phyloP scores from a whole-genome alignment of 2,329 filamentous ascomycete species.

The Capronia americana region DNA sequence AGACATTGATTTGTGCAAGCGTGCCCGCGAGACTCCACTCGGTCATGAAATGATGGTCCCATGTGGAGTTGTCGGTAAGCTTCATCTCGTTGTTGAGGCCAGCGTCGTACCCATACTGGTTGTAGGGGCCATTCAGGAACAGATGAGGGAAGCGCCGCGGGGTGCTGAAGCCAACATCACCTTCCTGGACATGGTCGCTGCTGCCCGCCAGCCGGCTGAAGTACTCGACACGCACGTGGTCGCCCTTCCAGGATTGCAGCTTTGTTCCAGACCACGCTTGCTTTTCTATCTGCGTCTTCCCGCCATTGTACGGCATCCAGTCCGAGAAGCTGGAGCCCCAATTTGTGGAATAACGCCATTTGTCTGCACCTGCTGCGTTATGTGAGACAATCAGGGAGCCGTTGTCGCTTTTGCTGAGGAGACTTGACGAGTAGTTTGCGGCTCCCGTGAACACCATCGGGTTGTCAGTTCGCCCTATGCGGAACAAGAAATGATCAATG shows the following conservation, averaged over 20 bases:
- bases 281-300: conserved; percentile 55
- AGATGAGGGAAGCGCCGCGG: conserved; percentile 65
- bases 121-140: conserved; percentile 67
- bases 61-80: conserved; percentile 57
- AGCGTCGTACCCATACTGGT: conserved; percentile 68
- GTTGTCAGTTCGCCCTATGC: conserved; percentile 64
- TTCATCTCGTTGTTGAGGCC: conserved; percentile 62
- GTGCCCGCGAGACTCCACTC: conserved; percentile 62
- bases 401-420: conserved; percentile 54
- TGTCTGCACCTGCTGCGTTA: conserved; percentile 65
- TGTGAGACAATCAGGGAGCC: conserved; percentile 61
- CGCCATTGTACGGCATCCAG: conserved; percentile 64
- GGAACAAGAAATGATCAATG: conserved; percentile 67
- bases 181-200: conserved; percentile 66
- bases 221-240: conserved; percentile 69
- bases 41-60: conserved; percentile 66
- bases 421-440: conserved; percentile 64
- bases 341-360: conserved; percentile 67
- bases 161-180: conserved; percentile 56
- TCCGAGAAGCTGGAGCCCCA: conserved; percentile 66
- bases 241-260: conserved; percentile 64
- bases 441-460: conserved; percentile 63
- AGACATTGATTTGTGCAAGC: conserved; percentile 67
- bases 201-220: conserved; percentile 66
- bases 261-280: conserved; percentile 65